A percentile compares a stretch with the other conserved stretches of the same genome.
These are phyloP conservation scores for Pseudogymnoascus sp. DNA, from an alignment of 2,329 filamentous ascomycete species.

Conservation along the genomic window DNA sequence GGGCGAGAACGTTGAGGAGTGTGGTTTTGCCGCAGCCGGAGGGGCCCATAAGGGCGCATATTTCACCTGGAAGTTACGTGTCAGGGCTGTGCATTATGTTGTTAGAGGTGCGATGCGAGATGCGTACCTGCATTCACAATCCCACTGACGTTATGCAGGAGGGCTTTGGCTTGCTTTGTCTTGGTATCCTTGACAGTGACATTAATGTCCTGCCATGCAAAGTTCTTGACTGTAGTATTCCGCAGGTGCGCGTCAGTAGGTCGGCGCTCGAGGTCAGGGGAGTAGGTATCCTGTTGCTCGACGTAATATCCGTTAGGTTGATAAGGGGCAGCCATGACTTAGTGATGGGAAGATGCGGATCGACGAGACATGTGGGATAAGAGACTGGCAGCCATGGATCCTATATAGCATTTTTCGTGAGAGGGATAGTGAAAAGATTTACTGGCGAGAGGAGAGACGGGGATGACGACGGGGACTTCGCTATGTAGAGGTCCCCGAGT, in stretches of 20 bases:
- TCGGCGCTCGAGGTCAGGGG: background rate
- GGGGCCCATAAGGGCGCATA: conserved; percentile 77
- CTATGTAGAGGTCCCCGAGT: background rate
- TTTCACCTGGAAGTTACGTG: conserved; percentile 44
- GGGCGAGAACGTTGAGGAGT: conserved; percentile 70
- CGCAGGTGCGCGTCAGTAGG: conserved; percentile 36
- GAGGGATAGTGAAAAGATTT: background rate
- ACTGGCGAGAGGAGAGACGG: background rate
- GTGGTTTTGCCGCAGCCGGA: conserved; percentile 72
- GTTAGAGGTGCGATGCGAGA: background rate
- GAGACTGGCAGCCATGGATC: background rate
- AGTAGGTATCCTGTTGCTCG: background rate
- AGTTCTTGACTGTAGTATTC: conserved; percentile 55
- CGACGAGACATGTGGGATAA: background rate
- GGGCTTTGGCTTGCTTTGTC: conserved; percentile 53
- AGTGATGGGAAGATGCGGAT: background rate
- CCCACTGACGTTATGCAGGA: conserved; percentile 57
- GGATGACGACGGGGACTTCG: background rate
- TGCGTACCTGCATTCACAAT: conserved; percentile 51
- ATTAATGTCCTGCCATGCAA: conserved; percentile 58
- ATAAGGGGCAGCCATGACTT: background rate
- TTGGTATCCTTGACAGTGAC: conserved; percentile 66
- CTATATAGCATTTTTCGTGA: background rate
- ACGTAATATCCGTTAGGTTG: background rate
- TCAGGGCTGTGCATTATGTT: background rate